phyloP scores from a whole-genome alignment of 768 basidiomycete species.

The Sarcodon sp. region DNA sequence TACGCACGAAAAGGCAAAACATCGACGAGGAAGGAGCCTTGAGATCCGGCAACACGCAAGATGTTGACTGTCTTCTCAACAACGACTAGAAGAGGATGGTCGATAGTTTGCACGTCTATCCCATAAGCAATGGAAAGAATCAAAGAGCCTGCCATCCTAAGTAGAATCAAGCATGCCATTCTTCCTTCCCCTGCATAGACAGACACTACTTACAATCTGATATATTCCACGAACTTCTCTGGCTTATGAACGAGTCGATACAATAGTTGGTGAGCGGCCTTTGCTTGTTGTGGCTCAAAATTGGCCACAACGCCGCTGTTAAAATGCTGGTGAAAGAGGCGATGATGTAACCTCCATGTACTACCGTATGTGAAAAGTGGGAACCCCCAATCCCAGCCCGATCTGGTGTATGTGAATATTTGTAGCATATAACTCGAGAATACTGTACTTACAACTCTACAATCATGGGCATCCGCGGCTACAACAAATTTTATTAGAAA shows the following conservation, averaged over 20 bases:
- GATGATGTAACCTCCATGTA: no score
- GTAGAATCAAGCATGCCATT: not conserved
- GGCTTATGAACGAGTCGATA: slow-evolving; percentile 4
- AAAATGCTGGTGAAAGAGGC: not conserved
- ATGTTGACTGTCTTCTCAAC: slow-evolving; percentile 2
- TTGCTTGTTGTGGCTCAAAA: not conserved
- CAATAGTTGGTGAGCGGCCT: not conserved
- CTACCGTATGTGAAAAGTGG: no score
- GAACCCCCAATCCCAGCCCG: no score
- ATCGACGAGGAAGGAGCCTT: slow-evolving; percentile 15
- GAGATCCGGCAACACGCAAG: slow-evolving; percentile 1
- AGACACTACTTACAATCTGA: not conserved
- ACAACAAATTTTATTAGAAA: no score
- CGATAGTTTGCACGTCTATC: not conserved
- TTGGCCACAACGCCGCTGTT: not conserved
- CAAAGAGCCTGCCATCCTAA: not conserved
- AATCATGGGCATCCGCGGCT: no score
- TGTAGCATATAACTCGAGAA: no score
- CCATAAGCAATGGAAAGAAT: slow-evolving; percentile 4
- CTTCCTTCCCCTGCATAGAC: no score
- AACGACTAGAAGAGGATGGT: slow-evolving; percentile 1
- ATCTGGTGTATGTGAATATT: no score
- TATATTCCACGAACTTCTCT: slow-evolving; percentile 1
- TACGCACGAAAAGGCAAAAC: slow-evolving; percentile 11
- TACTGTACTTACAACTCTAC: no score